phyloP scores from a whole-genome alignment of 75 land plant genomes.

The Gnetum montanum region DNA sequence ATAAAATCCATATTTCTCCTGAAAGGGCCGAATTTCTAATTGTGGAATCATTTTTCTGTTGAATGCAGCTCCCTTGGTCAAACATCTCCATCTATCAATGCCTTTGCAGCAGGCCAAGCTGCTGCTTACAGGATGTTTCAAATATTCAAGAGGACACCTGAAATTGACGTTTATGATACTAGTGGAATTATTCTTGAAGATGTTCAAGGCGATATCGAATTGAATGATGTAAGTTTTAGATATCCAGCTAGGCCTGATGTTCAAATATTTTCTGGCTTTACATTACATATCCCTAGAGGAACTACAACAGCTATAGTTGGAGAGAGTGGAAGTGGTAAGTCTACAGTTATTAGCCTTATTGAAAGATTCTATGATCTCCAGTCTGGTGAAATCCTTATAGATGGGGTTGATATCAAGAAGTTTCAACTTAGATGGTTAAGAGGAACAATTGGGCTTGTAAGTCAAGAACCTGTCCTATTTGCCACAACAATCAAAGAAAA shows the following conservation, averaged over 20 bases:
- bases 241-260: slow-evolving; percentile 88
- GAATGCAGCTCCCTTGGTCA: slow-evolving; percentile 70
- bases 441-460: slow-evolving; percentile 85
- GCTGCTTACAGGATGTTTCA: slow-evolving; percentile 96
- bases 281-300: slow-evolving; percentile 58
- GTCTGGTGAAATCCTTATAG: slow-evolving; percentile 80
- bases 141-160: slow-evolving; percentile 75
- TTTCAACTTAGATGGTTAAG: slow-evolving; percentile 86
- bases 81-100: slow-evolving; percentile 62
- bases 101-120: slow-evolving; percentile 84
- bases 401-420: slow-evolving; percentile 66
- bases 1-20: neutral
- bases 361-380: slow-evolving; percentile 95
- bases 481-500: slow-evolving; percentile 74
- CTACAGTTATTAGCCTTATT: slow-evolving; percentile 85
- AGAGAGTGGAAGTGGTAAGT: slow-evolving; percentile 96
- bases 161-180: slow-evolving; percentile 71
- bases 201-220: slow-evolving; percentile 69
- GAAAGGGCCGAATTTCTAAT: neutral
- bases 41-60: neutral
- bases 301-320: slow-evolving; percentile 86
- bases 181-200: slow-evolving; percentile 48
- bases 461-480: slow-evolving; percentile 93
- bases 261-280: slow-evolving; percentile 60
- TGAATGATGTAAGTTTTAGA: slow-evolving; percentile 60